phyloP scores from a whole-genome alignment of 75 land plant species.

The Gnetum montanum region DNA sequence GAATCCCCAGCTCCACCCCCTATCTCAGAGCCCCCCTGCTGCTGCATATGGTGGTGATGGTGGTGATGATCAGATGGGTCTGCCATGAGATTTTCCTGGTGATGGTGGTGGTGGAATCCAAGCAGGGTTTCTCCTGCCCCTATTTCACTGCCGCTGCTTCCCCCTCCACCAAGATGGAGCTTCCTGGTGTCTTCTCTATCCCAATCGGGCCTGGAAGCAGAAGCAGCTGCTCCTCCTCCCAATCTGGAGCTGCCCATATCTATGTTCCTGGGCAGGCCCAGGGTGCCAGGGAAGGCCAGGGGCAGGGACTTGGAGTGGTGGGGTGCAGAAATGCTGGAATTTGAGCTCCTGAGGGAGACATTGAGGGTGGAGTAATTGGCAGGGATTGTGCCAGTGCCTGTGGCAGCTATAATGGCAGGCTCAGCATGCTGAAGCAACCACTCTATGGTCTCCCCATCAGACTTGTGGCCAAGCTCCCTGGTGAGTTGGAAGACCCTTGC shows the following conservation, averaged over 20 bases:
- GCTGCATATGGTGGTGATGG: conserved; percentile 2
- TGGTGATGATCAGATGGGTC: conserved; percentile 24
- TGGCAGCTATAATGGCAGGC: conserved; percentile 61
- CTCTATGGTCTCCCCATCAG: conserved; percentile 74
- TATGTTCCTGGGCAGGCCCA: conserved; percentile 3
- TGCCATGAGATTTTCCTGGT: conserved; percentile 26
- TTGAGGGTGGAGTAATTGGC: conserved; percentile 44
- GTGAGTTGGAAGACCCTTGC: conserved; percentile 75
- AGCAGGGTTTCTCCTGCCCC: conserved; percentile 24
- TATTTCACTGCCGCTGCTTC: conserved; percentile 8
- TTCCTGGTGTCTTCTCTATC: no score
- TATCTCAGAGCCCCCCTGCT: conserved; percentile 14
- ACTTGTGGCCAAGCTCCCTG: conserved; percentile 66
- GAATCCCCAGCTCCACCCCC: conserved; percentile 19
- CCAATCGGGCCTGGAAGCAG: conserved; percentile 15
- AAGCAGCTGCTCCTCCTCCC: conserved; percentile 11
- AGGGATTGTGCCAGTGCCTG: conserved; percentile 69
- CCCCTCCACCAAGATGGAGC: conserved; percentile 11
- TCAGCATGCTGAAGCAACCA: conserved; percentile 71
- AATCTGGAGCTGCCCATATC: conserved; percentile 8
- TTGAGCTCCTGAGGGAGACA: conserved; percentile 38
- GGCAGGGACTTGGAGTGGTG: conserved; percentile 18
- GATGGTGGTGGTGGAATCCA: no score
- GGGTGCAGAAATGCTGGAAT: conserved; percentile 20
- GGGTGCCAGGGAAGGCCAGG: conserved; percentile 19